Base-by-base conservation (phyloP, 2,329 filamentous ascomycete species). In the Phialophora expanda region DNA sequence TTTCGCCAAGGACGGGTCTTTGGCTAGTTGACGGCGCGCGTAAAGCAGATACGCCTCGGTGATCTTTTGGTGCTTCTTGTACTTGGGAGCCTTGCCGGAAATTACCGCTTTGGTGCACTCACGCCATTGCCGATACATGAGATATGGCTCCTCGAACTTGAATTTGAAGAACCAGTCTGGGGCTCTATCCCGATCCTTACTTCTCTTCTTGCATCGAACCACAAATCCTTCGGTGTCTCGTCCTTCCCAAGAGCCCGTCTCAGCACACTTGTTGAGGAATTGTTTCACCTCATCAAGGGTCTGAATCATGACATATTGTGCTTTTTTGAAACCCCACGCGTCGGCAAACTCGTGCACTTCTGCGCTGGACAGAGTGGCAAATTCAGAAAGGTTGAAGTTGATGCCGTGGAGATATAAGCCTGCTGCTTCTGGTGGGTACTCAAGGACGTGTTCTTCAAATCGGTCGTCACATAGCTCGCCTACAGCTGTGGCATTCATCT, bases 161-260 rank as follows among this genome's bases (percentile, higher is more conserved):
- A 93, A 99, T 79, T 99, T 99, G 88, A 99, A 99, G 79, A 99
- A 99, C 95, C 95, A 99, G 77, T 99, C 93, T 0, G 86, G 85
- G 0, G 78, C 80, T 20, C 46, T 30, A 30, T 87, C 78, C n/a
- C 78, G 75, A 17, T 84, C 81, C n/a, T 68, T 72, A 56, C 79
- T 74, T 61, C 75, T 83, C 82, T 82, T 88, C 80, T 87, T 91
- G 85, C 95, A 98, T 63, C 95, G 89, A 72, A 99, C 90, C 64
- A 99, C 95, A 73, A 99, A 99, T 3, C 95, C 95, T 78, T 99
- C 95, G 0, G 97, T 94, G 72, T 98, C 94, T 61, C 93, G 90
- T 9, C 93, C 94, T 69, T 91, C 89, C 79, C 96, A 94, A 41
- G 91, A 89, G 4, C 95, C 95, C 8, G 92, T 94, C 79, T 97